Evolutionary conservation across 2,329 filamentous ascomycete species (phyloP).

Genomic region (Dothiorella sarmentorum): DNA sequence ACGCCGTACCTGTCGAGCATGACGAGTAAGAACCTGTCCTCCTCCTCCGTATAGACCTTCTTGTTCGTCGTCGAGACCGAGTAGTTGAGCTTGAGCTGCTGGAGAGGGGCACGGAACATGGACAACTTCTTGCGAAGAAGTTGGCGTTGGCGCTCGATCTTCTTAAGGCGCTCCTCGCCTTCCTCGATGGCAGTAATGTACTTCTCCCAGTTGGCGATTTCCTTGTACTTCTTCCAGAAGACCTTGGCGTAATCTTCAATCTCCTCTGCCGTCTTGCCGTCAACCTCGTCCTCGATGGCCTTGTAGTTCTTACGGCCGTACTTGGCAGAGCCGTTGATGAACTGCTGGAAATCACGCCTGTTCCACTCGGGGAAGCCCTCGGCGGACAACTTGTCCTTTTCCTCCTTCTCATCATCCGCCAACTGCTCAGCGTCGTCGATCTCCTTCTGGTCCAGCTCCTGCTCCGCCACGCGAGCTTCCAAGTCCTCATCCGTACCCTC

Average conservation of each 20-base stretch:
- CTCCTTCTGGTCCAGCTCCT: conserved; percentile 81
- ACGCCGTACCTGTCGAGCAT: conserved; percentile 90
- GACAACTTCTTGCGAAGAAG: conserved; percentile 93
- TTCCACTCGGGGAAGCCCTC: conserved; percentile 95
- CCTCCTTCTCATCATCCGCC: conserved; percentile 82
- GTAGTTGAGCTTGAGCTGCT: conserved; percentile 98
- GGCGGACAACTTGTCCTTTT: conserved; percentile 77
- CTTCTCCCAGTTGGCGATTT: conserved; percentile 85
- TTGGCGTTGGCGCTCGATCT: conserved; percentile 88
- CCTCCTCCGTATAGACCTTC: conserved; percentile 98
- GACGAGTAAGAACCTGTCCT: conserved; percentile 91
- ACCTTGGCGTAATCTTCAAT: conserved; percentile 89
- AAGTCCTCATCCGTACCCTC: conserved; percentile 87
- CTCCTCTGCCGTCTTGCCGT: conserved; percentile 81
- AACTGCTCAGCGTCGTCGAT: conserved; percentile 89
- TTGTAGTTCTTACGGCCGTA: conserved; percentile 85
- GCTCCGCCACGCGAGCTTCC: conserved; percentile 80
- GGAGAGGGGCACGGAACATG: conserved; percentile 93
- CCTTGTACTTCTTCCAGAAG: conserved; percentile 93
- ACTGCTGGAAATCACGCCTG: conserved; percentile 95
- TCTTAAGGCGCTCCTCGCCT: conserved; percentile 83
- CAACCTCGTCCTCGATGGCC: conserved; percentile 82
- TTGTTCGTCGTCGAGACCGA: conserved; percentile 99
- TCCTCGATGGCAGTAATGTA: conserved; percentile 86
- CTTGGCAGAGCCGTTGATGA: conserved; percentile 91